Evolutionary conservation across 345 rosid genomes (phyloP).

Genomic region (Fremontodendron californicum): DNA sequence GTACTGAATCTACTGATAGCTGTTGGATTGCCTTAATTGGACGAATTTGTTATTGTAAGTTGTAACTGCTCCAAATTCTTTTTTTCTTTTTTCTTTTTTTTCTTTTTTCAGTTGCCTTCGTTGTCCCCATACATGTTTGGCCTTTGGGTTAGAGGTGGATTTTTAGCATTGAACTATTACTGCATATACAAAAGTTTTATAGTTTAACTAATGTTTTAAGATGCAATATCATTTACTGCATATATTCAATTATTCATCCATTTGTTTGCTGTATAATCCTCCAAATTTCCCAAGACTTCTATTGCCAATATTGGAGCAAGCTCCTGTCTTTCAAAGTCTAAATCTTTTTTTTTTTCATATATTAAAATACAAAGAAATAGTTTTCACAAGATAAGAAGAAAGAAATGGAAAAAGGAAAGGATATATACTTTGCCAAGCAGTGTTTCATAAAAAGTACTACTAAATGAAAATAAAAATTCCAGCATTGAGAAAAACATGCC

Average conservation of each 20-base stretch:
- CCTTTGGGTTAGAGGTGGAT: neutral
- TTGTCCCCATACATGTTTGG: neutral
- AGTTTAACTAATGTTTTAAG: neutral
- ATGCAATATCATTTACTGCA: neutral
- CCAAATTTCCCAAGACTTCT: neutral
- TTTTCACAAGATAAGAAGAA: neutral
- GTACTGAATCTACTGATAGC: neutral
- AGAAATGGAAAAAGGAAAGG: neutral
- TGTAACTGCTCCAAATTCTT: neutral
- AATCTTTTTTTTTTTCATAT: neutral
- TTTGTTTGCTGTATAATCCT: neutral
- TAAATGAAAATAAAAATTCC: neutral
- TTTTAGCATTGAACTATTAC: neutral
- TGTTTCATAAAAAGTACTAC: neutral
- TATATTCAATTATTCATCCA: neutral
- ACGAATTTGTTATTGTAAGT: neutral
- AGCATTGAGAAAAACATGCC: neutral
- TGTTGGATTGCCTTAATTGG: neutral
- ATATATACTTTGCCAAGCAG: neutral
- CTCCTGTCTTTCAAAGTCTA: neutral
- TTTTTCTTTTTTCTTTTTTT: neutral
- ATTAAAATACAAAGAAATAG: too few relatives aligned
- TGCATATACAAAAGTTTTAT: neutral
- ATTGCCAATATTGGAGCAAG: neutral
- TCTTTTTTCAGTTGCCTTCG: neutral